A percentile compares a stretch with the other conserved stretches of the same genome.
phyloP scores from a whole-genome alignment of 805 yeast genomes.

The Zygosaccharomyces bisporus region DNA sequence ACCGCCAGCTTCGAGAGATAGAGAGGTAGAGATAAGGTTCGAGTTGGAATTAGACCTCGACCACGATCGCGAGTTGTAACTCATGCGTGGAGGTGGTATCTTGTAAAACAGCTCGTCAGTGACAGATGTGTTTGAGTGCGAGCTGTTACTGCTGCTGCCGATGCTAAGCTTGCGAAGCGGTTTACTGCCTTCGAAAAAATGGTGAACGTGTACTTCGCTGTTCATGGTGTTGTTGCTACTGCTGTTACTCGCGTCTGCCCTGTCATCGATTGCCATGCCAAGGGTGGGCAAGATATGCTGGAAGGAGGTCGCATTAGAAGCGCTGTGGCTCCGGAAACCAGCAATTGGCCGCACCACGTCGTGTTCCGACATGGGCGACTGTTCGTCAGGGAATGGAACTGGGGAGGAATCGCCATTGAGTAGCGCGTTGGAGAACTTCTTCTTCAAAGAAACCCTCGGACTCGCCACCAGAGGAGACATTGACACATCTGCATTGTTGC shows the following conservation, averaged over 20 bases:
- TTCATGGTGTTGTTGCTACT: conserved; percentile 6
- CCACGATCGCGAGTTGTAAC: conserved; percentile 11
- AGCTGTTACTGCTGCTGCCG: conserved; percentile 19
- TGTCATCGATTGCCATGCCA: conserved; percentile 13
- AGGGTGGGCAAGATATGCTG: conserved; percentile 14
- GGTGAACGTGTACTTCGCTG: conserved; percentile 5
- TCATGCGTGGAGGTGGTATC: conserved; percentile 13
- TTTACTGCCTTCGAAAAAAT: conserved; percentile 8
- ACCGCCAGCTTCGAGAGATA: conserved; percentile 6
- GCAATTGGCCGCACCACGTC: conserved; percentile 1
- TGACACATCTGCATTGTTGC: conserved; percentile 4
- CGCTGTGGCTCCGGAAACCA: conserved; percentile 11
- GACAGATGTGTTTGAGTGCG: conserved; percentile 14
- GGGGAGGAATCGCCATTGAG: conserved; percentile 10
- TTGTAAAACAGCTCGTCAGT: conserved; percentile 16
- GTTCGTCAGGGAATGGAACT: conserved; percentile 11
- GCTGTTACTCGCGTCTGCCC: conserved; percentile 6
- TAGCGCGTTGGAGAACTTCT: conserved; percentile 21
- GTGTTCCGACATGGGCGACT: conserved; percentile 4
- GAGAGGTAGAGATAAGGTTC: conserved; percentile 8
- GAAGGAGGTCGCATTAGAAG: conserved; percentile 13
- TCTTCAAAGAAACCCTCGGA: conserved; percentile 25
- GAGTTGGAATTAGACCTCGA: conserved; percentile 16
- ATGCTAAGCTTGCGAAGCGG: conserved; percentile 19
- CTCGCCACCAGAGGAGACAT: conserved; percentile 11